Evolutionary conservation across 2,329 filamentous ascomycete genomes (phyloP).

Genomic region (Aciculosporium take): DNA sequence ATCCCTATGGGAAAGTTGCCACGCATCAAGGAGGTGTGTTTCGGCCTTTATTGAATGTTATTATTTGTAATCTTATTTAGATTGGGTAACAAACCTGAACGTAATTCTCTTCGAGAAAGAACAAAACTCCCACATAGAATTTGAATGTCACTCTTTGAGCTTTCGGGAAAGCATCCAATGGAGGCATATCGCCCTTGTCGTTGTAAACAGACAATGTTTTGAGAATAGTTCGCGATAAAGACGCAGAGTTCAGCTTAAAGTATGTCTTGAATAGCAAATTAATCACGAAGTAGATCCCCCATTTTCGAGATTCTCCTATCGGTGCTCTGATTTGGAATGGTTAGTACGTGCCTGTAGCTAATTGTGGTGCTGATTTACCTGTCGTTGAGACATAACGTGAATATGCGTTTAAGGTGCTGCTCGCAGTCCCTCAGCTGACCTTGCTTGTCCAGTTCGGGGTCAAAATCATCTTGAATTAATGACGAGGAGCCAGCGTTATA

Average conservation of each 20-base stretch:
- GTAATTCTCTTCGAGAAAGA: constrained; percentile 91
- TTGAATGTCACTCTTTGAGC: constrained; percentile 91
- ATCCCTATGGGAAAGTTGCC: constrained; percentile 62
- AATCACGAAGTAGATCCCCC: constrained; percentile 90
- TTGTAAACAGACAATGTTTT: constrained; percentile 64
- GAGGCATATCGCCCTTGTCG: constrained; percentile 62
- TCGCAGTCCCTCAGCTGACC: constrained; percentile 84
- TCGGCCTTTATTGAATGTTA: constrained; percentile 44
- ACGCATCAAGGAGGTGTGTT: constrained; percentile 64
- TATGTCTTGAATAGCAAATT: constrained; percentile 97
- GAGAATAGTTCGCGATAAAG: constrained; percentile 80
- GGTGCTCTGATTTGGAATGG: constrained; percentile 43
- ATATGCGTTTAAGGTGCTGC: constrained; percentile 80
- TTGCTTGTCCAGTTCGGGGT: constrained; percentile 61
- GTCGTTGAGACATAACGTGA: constrained; percentile 78
- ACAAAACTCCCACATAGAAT: constrained; percentile 89
- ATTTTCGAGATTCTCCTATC: constrained; percentile 84
- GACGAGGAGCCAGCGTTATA: constrained; percentile 24
- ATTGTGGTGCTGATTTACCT: constrained; percentile 52
- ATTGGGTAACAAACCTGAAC: constrained; percentile 38
- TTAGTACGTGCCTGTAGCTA: not conserved
- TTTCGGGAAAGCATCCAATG: constrained; percentile 65
- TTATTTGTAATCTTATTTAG: not conserved
- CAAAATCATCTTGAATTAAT: constrained; percentile 66
- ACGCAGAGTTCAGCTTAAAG: constrained; percentile 84